These are phyloP conservation scores for Nasturtium officinale DNA, from an alignment of 345 rosid genomes.

Conservation along the genomic window DNA sequence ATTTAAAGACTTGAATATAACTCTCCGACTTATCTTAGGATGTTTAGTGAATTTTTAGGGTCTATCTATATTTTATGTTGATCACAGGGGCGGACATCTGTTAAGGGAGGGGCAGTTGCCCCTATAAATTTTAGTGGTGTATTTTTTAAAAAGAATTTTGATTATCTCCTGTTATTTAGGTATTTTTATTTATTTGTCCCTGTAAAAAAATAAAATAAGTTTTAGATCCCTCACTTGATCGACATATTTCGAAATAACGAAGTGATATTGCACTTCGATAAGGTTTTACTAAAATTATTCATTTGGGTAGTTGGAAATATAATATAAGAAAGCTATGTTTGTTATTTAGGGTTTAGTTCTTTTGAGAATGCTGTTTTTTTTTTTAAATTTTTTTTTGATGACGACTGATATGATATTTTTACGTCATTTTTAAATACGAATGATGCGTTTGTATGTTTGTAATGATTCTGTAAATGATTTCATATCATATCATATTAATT, in stretches of 20 bases:
- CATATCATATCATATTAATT: constrained; percentile 10
- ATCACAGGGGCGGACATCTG: too few species aligned
- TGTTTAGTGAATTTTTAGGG: not conserved
- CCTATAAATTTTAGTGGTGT: too few species aligned
- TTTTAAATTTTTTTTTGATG: not conserved
- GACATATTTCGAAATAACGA: not conserved
- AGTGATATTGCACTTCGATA: not conserved
- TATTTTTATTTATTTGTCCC: too few species aligned
- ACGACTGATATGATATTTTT: not conserved
- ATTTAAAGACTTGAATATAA: not conserved
- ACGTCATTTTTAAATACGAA: not conserved
- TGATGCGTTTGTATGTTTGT: constrained; percentile 18
- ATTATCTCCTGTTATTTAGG: too few species aligned
- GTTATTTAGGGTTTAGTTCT: not conserved
- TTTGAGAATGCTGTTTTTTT: not conserved
- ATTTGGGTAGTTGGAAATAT: not conserved
- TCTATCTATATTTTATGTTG: not conserved
- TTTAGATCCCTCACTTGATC: too few species aligned
- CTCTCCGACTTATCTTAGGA: not conserved
- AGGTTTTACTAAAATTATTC: not conserved
- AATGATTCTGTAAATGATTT: constrained; percentile 26
- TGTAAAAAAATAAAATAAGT: too few species aligned
- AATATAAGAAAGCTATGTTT: not conserved
- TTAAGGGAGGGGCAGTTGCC: too few species aligned
- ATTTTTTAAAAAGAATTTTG: too few species aligned